Base-by-base conservation (phyloP, 495 filamentous ascomycete species). In the Tuber calosporum region DNA sequence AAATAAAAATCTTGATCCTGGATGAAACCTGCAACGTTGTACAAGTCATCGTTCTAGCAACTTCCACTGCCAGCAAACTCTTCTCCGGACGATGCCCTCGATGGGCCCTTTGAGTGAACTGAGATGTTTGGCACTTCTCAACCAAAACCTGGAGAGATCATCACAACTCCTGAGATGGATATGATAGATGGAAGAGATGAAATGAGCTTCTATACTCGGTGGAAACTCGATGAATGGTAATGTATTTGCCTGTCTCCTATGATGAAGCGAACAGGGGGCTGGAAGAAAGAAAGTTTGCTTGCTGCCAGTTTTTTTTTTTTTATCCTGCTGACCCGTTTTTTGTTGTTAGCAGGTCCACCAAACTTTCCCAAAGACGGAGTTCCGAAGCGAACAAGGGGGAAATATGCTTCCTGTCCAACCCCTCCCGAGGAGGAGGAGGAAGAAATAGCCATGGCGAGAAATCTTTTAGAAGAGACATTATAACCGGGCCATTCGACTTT, bases 1-100 rank as follows among this genome's bases (percentile, higher is more conserved):
- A 62, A 62, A 62, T 58, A 58, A 77, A 78, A 77, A 78, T 75
- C 76, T 73, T 77, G 76, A 77, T 73, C 76, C 76, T 76, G 67
- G 76, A 73, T 73, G 76, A 77, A 77, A 77, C 76, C 76, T 78
- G 76, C 71, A 77, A 78, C 76, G 76, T 78, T 78, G 76, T 73
- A 78, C 76, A 78, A 77, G 76, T 78, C 76, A 78, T 78, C 76
- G 76, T 78, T 78, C 58, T 62, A 77, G 76, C 76, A 78, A 78
- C 76, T 71, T 78, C 76, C 58, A 78, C 73, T 74, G 73, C 62
- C 71, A 70, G 75, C 76, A 70, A 78, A 66, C 67, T 73, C 70
- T 71, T 70, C 73, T 78, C 75, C 72, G 72, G 67, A 40, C 73
- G 74, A 77, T 77, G 42, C 76, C 70, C 41, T 71, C 42, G 53